A percentile compares a stretch with the other conserved stretches of the same genome.
These are phyloP conservation scores for Tremellales sp. DNA, from an alignment of 1,284 basidiomycete genomes.

Conservation along the genomic window DNA sequence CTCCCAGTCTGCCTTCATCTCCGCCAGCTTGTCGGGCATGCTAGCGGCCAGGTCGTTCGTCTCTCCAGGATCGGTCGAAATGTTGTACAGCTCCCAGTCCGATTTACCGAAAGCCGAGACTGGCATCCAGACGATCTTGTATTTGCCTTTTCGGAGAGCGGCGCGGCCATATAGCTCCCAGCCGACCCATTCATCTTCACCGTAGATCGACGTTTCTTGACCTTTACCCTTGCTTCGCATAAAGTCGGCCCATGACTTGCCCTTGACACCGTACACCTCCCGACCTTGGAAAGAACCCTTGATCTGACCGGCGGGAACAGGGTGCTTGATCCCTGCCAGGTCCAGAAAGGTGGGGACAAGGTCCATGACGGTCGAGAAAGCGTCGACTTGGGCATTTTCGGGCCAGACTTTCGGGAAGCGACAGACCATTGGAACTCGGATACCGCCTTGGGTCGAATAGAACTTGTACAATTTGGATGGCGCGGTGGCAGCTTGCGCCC, in stretches of 20 bases:
- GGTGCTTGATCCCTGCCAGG: constrained; percentile 12
- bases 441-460: constrained; percentile 28
- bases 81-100: constrained; percentile 23
- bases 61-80: constrained; percentile 22
- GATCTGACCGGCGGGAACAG: neutral
- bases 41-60: constrained; percentile 14
- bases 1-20: constrained; percentile 11
- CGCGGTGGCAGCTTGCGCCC: constrained; percentile 35
- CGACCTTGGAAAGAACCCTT: neutral
- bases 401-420: constrained; percentile 10
- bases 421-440: constrained; percentile 23
- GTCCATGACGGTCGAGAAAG: constrained; percentile 33
- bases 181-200: neutral
- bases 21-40: constrained; percentile 7
- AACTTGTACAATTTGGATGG: constrained; percentile 35
- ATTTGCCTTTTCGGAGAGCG: constrained; percentile 10
- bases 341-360: constrained; percentile 29
- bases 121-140: constrained; percentile 12
- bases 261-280: neutral
- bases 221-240: no score
- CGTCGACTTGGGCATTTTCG: constrained; percentile 2
- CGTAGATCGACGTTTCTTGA: neutral
- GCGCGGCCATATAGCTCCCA: constrained; percentile 7
- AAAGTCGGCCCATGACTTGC: constrained; percentile 4
- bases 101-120: constrained; percentile 2